Evolutionary conservation across 1,139 yeast species (phyloP).

Genomic region (Candida dubliniensis): DNA sequence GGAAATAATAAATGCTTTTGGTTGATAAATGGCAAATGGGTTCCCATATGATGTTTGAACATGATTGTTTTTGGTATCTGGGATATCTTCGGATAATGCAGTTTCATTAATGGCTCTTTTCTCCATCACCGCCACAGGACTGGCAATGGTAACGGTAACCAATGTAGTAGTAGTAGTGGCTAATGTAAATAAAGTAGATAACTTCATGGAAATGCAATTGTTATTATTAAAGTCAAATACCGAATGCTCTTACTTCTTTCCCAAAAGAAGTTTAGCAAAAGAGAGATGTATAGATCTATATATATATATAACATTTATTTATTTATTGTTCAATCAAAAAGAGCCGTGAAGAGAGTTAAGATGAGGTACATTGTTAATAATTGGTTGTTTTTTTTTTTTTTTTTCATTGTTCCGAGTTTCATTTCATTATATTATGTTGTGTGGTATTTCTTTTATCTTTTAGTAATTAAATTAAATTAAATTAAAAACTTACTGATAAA

Average conservation of each 20-base stretch:
- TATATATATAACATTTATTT: neutral
- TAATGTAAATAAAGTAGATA: constrained; percentile 14
- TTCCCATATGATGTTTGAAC: constrained; percentile 30
- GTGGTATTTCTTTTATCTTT: too few relatives aligned
- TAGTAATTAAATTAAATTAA: too few relatives aligned
- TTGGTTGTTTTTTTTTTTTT: too few relatives aligned
- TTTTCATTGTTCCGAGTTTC: too few relatives aligned
- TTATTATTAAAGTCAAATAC: too few relatives aligned
- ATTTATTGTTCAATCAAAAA: too few relatives aligned
- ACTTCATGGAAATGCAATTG: constrained; percentile 12
- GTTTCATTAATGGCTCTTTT: constrained; percentile 22
- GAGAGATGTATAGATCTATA: neutral
- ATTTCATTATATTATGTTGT: too few relatives aligned
- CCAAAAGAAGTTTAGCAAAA: neutral
- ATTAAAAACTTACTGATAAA: too few relatives aligned
- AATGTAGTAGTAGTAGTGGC: constrained; percentile 14
- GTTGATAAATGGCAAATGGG: constrained; percentile 45
- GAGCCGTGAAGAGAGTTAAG: too few relatives aligned
- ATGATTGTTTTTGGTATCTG: constrained; percentile 18
- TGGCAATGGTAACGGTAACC: constrained; percentile 19
- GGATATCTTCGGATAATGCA: constrained; percentile 15
- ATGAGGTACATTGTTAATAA: too few relatives aligned
- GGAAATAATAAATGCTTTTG: constrained; percentile 56
- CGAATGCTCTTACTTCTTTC: too few relatives aligned
- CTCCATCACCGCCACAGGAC: constrained; percentile 15